Percentiles rank a stretch among this genome's conserved stretches.
Evolutionary conservation across 75 land plant species (phyloP).

Genomic region (Isoetes taiwanensis): DNA sequence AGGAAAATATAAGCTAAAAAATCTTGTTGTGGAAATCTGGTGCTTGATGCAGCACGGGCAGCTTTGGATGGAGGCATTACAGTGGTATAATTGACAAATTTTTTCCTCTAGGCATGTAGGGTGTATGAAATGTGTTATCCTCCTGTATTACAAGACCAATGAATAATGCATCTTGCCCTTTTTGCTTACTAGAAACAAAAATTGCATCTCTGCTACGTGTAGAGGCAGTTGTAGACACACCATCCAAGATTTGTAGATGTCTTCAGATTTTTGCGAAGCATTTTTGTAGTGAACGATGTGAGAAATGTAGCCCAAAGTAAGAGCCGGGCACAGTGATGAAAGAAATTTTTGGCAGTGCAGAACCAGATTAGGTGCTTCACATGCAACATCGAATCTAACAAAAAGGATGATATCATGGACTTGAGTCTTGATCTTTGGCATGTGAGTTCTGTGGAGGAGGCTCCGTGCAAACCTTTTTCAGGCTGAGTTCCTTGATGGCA

Average conservation of each 20-base stretch:
- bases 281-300: constrained; percentile 40
- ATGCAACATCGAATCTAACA: constrained; percentile 67
- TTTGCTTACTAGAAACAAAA: constrained; percentile 69
- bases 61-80: no score
- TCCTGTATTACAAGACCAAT: no score
- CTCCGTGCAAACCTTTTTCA: constrained; percentile 60
- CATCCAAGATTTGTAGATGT: constrained; percentile 41
- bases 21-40: no score
- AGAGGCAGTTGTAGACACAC: constrained; percentile 43
- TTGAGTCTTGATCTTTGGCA: constrained; percentile 61
- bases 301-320: constrained; percentile 7
- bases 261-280: constrained; percentile 60
- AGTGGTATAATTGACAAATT: no score
- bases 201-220: constrained; percentile 44
- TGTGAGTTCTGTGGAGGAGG: constrained; percentile 46
- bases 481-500: constrained; percentile 83
- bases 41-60: no score
- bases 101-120: no score
- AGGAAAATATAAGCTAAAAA: no score
- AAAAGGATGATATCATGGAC: constrained; percentile 91
- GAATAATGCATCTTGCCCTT: constrained; percentile 45
- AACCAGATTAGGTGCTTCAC: constrained; percentile 84
- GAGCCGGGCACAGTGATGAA: constrained; percentile 45
- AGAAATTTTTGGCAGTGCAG: constrained; percentile 86
- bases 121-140: not conserved